A percentile compares a stretch with the other conserved stretches of the same genome.
phyloP scores from a whole-genome alignment of 768 basidiomycete genomes.

The Panellus pusillus region DNA sequence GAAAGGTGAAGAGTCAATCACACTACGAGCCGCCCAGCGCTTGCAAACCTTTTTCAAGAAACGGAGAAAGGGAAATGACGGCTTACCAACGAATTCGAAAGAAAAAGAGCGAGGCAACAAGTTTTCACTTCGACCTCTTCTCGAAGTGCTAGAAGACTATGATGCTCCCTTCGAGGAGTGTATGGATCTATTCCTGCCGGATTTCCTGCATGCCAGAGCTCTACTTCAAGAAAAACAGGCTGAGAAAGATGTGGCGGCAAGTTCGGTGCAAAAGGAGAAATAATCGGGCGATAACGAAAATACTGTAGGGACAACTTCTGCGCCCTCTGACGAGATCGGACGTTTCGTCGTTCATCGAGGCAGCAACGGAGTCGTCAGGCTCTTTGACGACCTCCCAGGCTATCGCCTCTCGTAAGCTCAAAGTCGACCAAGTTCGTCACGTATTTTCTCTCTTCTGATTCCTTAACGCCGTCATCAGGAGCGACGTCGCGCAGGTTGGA shows the following conservation, averaged over 20 bases:
- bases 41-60: conserved; percentile 11
- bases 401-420: conserved; percentile 45
- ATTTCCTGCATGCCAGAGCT: conserved; percentile 33
- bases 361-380: conserved; percentile 15
- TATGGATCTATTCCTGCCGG: conserved; percentile 33
- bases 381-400: conserved; percentile 29
- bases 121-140: conserved; percentile 18
- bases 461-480: conserved; percentile 28
- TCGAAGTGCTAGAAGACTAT: conserved; percentile 12
- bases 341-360: conserved; percentile 34
- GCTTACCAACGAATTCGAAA: conserved; percentile 10
- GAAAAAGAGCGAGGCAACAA: not conserved
- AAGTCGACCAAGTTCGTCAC: conserved; percentile 40
- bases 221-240: conserved; percentile 23
- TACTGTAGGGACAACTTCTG: conserved; percentile 33
- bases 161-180: conserved; percentile 33
- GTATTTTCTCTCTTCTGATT: not conserved
- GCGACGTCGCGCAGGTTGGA: conserved; percentile 26
- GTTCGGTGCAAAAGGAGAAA: conserved; percentile 12
- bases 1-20: too few species aligned
- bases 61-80: conserved; percentile 26
- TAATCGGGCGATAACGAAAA: not conserved
- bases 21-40: too few species aligned
- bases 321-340: conserved; percentile 46
- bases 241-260: conserved; percentile 24